Evolutionary conservation across 2,329 filamentous ascomycete genomes (phyloP), one percentile per base, ranked within the genome.

Genomic region (Alternaria rosae): DNA sequence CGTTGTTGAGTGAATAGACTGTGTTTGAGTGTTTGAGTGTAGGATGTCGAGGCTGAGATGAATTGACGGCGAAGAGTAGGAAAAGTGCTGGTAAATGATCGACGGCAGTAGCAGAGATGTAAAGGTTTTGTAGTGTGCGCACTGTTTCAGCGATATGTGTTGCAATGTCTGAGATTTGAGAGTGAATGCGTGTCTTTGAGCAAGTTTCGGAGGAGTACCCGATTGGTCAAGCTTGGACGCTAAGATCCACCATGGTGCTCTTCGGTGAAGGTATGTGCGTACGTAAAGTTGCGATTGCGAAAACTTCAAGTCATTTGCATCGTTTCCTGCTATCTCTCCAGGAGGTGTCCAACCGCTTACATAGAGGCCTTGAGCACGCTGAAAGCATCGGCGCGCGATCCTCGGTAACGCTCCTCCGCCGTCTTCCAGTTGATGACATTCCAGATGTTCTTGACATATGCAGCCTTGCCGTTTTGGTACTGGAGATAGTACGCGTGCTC

Each of bases 401-500:
- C 85, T 2, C 79, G 69, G 77, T 87, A 92, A 28, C 91, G 85
- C 61, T 84, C 79, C 81, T 92, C 90, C 1, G 88, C 86, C 6
- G 85, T 88, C 80, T 89, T 87, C 91, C 91, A 93, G 81, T 92
- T 93, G 74, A 93, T 88, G 30, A 93, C 87, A 32, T 88, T 88
- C 91, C 91, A 93, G 70, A 93, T 91, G 65, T 91, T 91, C 63
- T 91, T 86, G 7, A 92, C 85, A 70, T 94, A 94, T 0, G 88
- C 87, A 1, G 88, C 89, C 79, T 93, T 92, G 62, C 88, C 88
- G 71, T 93, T 93, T 61, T 90, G 83, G 70, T 93, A 94, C 87
- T 92, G 92, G 17, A 96, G 81, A 76, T 97, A 97, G 77, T 96
- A 97, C 1, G 93, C 93, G 82, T 97, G 93, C 82, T 97, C 93